Conservation (phyloP, 495 filamentous ascomycete species). For the Polyplosphaeria fusca region DNA sequence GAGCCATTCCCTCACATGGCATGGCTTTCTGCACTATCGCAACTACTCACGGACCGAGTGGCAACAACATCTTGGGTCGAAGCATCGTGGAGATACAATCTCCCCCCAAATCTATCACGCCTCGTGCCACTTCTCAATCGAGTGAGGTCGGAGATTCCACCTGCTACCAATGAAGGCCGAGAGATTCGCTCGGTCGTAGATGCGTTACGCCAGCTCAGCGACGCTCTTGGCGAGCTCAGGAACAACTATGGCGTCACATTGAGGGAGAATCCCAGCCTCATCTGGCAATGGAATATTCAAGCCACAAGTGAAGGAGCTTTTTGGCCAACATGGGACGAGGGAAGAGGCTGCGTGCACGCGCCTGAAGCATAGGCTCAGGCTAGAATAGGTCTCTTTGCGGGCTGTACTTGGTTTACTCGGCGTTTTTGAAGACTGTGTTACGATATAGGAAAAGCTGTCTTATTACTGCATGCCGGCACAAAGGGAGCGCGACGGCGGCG, state of each 20-base stretch:
- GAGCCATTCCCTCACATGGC: conserved; percentile 5
- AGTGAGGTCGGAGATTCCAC: conserved; percentile 15
- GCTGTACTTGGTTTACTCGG: no score
- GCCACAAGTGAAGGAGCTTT: background rate
- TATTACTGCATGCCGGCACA: no score
- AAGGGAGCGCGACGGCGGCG: no score
- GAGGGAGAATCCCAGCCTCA: conserved; percentile 16
- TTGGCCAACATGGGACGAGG: conserved; percentile 24
- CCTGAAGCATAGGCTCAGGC: no score
- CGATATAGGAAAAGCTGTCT: no score
- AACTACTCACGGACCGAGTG: conserved; percentile 19
- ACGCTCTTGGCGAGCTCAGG: conserved; percentile 16
- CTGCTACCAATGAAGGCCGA: conserved; percentile 14
- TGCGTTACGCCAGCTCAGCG: conserved; percentile 14
- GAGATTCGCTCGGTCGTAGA: conserved; percentile 22
- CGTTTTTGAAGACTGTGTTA: no score
- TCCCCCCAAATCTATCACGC: conserved; percentile 26
- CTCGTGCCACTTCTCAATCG: conserved; percentile 19
- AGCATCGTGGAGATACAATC: conserved; percentile 27
- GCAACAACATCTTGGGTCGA: conserved; percentile 28
- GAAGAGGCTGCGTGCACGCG: conserved; percentile 8
- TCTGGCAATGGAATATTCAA: conserved; percentile 24
- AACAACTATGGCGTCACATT: conserved; percentile 14
- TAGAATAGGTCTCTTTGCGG: no score
- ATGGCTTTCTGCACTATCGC: conserved; percentile 23